Evolutionary conservation across 2,329 filamentous ascomycete species (phyloP), one percentile per base, ranked within the genome.

Genomic region (Decorospora gaudefroyi): DNA sequence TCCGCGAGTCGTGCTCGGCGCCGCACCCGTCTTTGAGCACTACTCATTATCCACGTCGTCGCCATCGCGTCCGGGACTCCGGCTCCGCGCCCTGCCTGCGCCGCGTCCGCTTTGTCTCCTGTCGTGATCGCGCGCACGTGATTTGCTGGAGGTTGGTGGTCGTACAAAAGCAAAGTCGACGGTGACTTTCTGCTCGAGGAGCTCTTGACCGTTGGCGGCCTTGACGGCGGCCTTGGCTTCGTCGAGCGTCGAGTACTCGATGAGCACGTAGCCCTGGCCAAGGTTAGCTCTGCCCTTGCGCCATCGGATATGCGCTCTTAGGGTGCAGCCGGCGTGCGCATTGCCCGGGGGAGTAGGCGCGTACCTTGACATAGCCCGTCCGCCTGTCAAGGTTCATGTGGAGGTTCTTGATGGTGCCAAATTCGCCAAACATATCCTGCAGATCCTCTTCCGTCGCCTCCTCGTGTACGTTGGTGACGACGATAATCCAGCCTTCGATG

Each of bases 401-500:
- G 65, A 92, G 68, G 65, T 93, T 93, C 78, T 90, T 90, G 64
- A 93, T 89, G 72, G 92, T 87, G 59, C 89, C 89, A 65, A 81
- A 93, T 61, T 93, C 88, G 62, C 83, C 86, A 69, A 93, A 93
- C 69, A 84, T 79, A 69, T 93, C 89, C 62, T 87, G 86, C 43
- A 93, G 70, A 31, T 88, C 85, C 74, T 93, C 88, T 73, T 93
- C 88, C 59, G 86, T 87, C 35, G 88, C 87, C 71, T 93, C 88
- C 67, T 93, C 88, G 74, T 93, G 88, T 22, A 93, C 86, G 64
- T 93, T 93, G 38, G 88, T 91, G 55, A 88, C 88, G 52, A 90
- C 84, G 63, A 93, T 78, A 71, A 93, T 93, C 89, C 89, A 93
- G 59, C 89, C 88, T 73, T 93, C 88, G 65, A 93, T 91, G 42